Evolutionary conservation across 129 eudicot genomes (phyloP).

Genomic region (Flaveria linearis): DNA sequence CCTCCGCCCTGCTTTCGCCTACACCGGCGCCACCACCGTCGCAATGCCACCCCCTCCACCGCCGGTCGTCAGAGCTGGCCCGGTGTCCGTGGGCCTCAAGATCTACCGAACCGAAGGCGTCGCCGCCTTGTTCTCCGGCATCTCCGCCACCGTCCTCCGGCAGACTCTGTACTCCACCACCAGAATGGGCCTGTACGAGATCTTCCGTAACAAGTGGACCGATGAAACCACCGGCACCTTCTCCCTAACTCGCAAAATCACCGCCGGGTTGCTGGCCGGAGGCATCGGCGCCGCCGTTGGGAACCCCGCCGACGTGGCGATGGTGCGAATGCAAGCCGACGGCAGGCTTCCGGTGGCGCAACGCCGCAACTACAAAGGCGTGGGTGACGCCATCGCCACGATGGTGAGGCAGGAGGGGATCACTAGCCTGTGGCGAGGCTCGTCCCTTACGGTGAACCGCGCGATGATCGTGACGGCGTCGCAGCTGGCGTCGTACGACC

Average conservation of each 20-base stretch:
- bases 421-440: constrained; percentile 72
- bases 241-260: constrained; percentile 48
- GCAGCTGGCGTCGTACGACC: constrained; percentile 79
- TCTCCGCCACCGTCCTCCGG: constrained; percentile 83
- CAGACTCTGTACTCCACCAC: constrained; percentile 78
- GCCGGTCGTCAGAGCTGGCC: constrained; percentile 35
- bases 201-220: constrained; percentile 57
- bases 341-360: constrained; percentile 63
- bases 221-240: constrained; percentile 47
- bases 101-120: constrained; percentile 64
- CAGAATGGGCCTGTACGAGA: constrained; percentile 81
- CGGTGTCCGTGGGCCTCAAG: constrained; percentile 52
- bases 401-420: constrained; percentile 65
- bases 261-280: constrained; percentile 69
- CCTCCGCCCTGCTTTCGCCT: constrained; percentile 38
- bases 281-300: constrained; percentile 82
- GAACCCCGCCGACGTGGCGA: constrained; percentile 78
- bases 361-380: constrained; percentile 67
- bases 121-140: constrained; percentile 69
- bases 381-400: constrained; percentile 53
- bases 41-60: constrained; percentile 30
- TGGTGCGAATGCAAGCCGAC: constrained; percentile 93
- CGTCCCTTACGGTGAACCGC: constrained; percentile 80
- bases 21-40: constrained; percentile 19
- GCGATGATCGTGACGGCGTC: constrained; percentile 85